phyloP scores from a whole-genome alignment of 1,139 yeast genomes.

The Debaryomycetaceae sp. region DNA sequence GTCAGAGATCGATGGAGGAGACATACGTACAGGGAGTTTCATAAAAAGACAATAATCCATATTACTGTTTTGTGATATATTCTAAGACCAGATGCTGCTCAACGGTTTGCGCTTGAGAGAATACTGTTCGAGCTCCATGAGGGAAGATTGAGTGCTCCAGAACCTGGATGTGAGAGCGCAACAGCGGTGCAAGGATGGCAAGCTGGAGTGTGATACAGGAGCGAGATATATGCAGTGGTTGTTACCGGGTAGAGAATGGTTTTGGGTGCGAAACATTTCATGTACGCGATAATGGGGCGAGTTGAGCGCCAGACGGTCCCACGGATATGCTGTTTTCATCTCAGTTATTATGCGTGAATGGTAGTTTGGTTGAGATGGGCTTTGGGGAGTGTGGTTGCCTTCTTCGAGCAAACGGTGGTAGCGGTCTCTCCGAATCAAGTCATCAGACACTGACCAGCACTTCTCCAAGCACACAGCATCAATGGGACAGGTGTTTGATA shows the following conservation, averaged over 20 bases:
- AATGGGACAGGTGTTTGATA: constrained; percentile 7
- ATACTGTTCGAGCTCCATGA: constrained; percentile 30
- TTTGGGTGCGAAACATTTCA: constrained; percentile 10
- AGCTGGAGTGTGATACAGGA: neutral
- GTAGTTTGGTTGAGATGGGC: constrained; percentile 3
- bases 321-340: constrained; percentile 13
- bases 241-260: neutral
- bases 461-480: constrained; percentile 19
- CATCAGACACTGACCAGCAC: constrained; percentile 35
- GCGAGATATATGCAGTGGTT: neutral
- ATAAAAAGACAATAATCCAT: no score
- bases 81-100: constrained; percentile 1
- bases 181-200: neutral
- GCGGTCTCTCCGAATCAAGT: constrained; percentile 19
- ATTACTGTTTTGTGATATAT: no score
- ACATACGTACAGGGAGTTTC: no score
- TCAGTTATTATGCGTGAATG: constrained; percentile 5
- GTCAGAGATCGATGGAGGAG: no score
- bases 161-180: constrained; percentile 8
- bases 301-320: constrained; percentile 20
- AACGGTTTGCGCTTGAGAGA: constrained; percentile 14
- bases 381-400: constrained; percentile 1
- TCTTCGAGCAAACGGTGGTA: constrained; percentile 7
- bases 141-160: constrained; percentile 28
- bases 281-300: constrained; percentile 21